Base-by-base conservation (phyloP, 352 stramenopile species). In the Globisporangium sylvaticum region DNA sequence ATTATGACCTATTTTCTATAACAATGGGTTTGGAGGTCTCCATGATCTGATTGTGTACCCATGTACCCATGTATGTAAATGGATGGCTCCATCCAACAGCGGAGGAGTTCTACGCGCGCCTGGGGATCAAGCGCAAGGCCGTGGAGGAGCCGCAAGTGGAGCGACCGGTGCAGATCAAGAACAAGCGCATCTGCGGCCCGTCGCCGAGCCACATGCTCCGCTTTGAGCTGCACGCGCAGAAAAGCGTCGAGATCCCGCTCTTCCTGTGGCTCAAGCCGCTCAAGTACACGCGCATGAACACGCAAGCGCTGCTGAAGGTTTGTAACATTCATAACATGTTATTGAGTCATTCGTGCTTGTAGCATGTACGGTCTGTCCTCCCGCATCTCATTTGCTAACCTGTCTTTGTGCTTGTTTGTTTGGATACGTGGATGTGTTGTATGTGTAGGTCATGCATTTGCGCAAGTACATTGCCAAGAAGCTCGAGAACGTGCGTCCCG, bases 381-480 rank as follows among this genome's bases (percentile, higher is more conserved):
- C 55, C 53, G 52, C 8, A 12, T 27, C 37, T 42, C 20, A 7
- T 55, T 58, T 25, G 44, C 42, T 22, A 18, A 54, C 15, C 27
- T 34, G 24, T n/a, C 15, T 15, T 42, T 42, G 34, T 42, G 34
- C 50, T 58, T 24, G 27, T 58, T 32, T 56, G 46, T 27, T 55
- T 31, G 22, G 14, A 44, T 55, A 7, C 25, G 22, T 6, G 4
- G 1, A 22, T 29, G 6, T 62, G n/a, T 54, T 58, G 48, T 50
- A 14, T n/a, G 4, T 63, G 3, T 22, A 90, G 82, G 80, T 91
- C 18, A 76, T 82, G 69, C 65, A 81, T 42, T 68, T 91, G 29
- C 74, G 79, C 65, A 91, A 91, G 64, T 91, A 82, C 61, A 53
- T 91, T 7, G 76, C 80, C 12, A 77, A 87, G 66, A 80, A 79